Conservation (phyloP, 179 eudicot genomes). For the Kewa caespitosa region DNA sequence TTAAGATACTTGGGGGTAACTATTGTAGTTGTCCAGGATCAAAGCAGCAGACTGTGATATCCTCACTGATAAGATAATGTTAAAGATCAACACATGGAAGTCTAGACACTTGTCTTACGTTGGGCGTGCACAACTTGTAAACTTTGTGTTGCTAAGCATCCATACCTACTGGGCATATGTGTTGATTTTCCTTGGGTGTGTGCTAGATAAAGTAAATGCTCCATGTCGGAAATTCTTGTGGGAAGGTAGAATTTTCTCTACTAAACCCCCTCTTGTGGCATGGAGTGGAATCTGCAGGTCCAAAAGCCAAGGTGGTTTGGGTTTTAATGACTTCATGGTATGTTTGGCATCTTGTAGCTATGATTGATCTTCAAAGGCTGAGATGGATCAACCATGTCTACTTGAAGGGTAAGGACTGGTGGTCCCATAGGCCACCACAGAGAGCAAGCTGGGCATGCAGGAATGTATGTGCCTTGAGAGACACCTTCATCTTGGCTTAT, state of each 20-base stretch:
- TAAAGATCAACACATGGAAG: background rate
- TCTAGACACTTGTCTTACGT: background rate
- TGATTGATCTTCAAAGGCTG: background rate
- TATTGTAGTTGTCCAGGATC: too few species aligned
- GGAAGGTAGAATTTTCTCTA: background rate
- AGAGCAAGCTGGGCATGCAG: background rate
- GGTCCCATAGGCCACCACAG: background rate
- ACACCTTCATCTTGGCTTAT: background rate
- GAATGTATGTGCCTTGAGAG: background rate
- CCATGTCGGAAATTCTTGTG: background rate
- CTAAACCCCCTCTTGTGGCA: background rate
- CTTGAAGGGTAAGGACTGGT: background rate
- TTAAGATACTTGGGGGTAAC: background rate
- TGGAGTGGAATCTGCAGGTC: background rate
- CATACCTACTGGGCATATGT: background rate
- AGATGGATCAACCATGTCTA: background rate
- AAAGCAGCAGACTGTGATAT: background rate
- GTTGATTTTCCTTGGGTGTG: background rate
- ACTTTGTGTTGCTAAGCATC: background rate
- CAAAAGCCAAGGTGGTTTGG: background rate
- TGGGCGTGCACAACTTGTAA: background rate
- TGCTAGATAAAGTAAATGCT: background rate
- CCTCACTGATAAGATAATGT: background rate
- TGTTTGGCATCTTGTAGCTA: background rate
- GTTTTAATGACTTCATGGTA: background rate